phyloP scores from a whole-genome alignment of 345 rosid species.

The Bruguiera gymnorhiza region DNA sequence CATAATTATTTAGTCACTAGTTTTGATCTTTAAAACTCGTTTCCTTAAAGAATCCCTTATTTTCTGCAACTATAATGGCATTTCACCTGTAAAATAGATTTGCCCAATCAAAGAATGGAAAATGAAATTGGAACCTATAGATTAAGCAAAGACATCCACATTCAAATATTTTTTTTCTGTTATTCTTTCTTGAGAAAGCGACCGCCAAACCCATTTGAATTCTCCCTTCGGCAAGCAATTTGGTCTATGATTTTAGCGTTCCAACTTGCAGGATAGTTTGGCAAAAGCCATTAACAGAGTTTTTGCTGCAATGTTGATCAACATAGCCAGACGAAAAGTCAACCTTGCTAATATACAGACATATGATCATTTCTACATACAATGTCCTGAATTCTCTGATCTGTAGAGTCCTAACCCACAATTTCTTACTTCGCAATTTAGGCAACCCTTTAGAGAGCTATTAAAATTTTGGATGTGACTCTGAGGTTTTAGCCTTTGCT shows the following conservation, averaged over 20 bases:
- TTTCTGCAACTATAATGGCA: slow-evolving; percentile 14
- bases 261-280: slow-evolving; percentile 45
- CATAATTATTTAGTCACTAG: too few relatives aligned
- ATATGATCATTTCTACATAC: slow-evolving; percentile 4
- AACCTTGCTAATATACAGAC: slow-evolving; percentile 27
- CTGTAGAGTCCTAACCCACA: slow-evolving; percentile 4
- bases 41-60: too few relatives aligned
- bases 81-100: slow-evolving; percentile 13
- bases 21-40: too few relatives aligned
- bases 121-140: background rate
- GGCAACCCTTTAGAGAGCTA: background rate
- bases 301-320: slow-evolving; percentile 48
- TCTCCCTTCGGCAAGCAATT: slow-evolving; percentile 23
- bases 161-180: background rate
- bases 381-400: slow-evolving; percentile 32
- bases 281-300: slow-evolving; percentile 42
- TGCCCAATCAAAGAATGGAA: background rate
- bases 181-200: slow-evolving; percentile 3
- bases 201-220: slow-evolving; percentile 22
- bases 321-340: slow-evolving; percentile 54
- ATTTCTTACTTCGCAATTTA: slow-evolving; percentile 23
- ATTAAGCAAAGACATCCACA: background rate
- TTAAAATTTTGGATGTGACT: background rate
- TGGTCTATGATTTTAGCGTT: slow-evolving; percentile 7
- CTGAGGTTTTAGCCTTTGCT: slow-evolving; percentile 23